These are phyloP conservation scores for Eucalyptus viminalis DNA, from an alignment of 345 rosid genomes.

Conservation along the genomic window DNA sequence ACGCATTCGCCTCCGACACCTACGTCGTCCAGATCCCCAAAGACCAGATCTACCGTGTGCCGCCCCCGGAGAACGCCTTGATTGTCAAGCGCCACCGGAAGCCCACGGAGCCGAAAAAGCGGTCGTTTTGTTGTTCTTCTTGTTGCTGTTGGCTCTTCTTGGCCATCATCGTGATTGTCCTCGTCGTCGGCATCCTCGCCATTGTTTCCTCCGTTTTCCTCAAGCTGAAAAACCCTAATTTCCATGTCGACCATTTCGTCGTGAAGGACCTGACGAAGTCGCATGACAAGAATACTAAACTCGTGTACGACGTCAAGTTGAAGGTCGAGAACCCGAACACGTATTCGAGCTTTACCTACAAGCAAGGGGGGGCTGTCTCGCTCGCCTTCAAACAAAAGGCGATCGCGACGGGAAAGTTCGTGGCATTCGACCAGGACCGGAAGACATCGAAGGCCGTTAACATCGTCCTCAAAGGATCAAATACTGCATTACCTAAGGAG, in stretches of 20 bases:
- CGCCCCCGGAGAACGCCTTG: constrained; percentile 45
- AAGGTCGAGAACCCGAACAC: constrained; percentile 22
- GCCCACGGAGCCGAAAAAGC: background rate
- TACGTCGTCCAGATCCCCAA: constrained; percentile 55
- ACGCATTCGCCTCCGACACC: constrained; percentile 10
- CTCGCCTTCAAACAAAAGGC: constrained; percentile 18
- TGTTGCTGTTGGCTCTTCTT: constrained; percentile 7
- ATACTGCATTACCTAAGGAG: background rate
- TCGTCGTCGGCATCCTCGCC: background rate
- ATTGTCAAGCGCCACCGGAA: constrained; percentile 21
- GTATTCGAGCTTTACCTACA: constrained; percentile 12
- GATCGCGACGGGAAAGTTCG: constrained; percentile 26
- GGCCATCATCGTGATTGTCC: background rate
- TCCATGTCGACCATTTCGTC: background rate
- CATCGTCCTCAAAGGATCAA: constrained; percentile 1
- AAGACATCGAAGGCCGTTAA: background rate
- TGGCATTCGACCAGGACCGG: constrained; percentile 4
- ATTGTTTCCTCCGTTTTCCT: background rate
- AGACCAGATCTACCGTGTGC: constrained; percentile 56
- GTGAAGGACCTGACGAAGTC: background rate
- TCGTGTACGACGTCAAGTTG: constrained; percentile 1
- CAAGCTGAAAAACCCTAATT: constrained; percentile 4
- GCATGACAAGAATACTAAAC: background rate
- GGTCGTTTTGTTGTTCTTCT: background rate
- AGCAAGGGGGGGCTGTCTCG: background rate